Evolutionary conservation across 2,329 filamentous ascomycete species (phyloP), one percentile per base, ranked within the genome.

Genomic region (Chrysoporthe puriensis): DNA sequence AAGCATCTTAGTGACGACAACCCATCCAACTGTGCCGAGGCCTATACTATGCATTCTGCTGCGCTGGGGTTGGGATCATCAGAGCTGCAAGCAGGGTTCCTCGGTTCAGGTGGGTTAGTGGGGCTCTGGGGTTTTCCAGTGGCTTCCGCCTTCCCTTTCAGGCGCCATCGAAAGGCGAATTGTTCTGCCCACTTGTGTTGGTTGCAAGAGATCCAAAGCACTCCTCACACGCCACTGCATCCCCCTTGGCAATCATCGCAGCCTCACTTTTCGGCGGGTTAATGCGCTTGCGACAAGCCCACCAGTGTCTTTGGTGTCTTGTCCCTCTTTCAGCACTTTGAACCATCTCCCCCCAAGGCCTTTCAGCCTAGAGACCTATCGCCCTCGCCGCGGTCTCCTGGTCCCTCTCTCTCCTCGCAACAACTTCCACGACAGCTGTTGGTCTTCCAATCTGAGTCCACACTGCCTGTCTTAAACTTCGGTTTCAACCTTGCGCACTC

Each of bases 201-300:
- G 54, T 32, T 52, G n/a, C 11, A 32, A 52, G 48, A 21, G n/a
- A 34, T 3, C 52, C 52, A 34, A 36, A 36, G 52, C 11, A 36
- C 52, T 4, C 34, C 18, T 18, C 13, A 46, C 21, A 46, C 59
- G 59, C 59, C 59, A 44, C 61, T 67, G 50, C 43, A 42, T 46
- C 40, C 21, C 16, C 34, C 43, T 32, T 40, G 48, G 48, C 14
- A 59, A 54, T 50, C 43, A 21, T 36, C 66, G n/a, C 40, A 62
- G 66, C 57, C 63, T 68, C 59, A 52, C 42, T 59, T 59, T 21
- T 8, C 11, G 6, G 9, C 26, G 32, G 79, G 44, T 43, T 46
- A 36, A 50, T 71, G 74, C 67, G 40, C 8, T 32, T 46, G n/a
- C 26, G n/a, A 32, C 48, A 44, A 61, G 32, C 63, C 21, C 21